phyloP scores from a whole-genome alignment of 768 basidiomycete genomes.

The Glaciozyma martinii region DNA sequence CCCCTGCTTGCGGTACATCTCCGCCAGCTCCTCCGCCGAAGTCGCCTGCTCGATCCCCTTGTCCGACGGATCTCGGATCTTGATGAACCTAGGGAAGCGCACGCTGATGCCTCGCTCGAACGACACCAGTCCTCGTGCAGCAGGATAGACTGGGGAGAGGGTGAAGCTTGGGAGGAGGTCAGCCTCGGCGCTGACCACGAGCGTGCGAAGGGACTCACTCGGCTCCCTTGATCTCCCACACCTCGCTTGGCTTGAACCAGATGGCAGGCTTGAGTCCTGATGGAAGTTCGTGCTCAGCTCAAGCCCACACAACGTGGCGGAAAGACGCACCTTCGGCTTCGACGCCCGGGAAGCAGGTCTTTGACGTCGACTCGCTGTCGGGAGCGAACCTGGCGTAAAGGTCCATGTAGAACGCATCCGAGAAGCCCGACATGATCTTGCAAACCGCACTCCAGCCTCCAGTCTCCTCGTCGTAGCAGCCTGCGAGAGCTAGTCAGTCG shows the following conservation, averaged over 20 bases:
- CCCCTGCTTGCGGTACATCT: slow-evolving; percentile 56
- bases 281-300: slow-evolving; percentile 22
- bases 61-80: slow-evolving; percentile 53
- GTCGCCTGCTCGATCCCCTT: slow-evolving; percentile 65
- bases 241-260: slow-evolving; percentile 43
- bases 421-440: slow-evolving; percentile 90
- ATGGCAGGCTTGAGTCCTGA: slow-evolving; percentile 40
- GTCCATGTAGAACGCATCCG: slow-evolving; percentile 49
- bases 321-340: slow-evolving; percentile 21
- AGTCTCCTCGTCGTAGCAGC: slow-evolving; percentile 22
- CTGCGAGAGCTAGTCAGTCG: neutral
- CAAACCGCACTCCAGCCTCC: slow-evolving; percentile 51
- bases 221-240: slow-evolving; percentile 66
- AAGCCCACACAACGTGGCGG: slow-evolving; percentile 48
- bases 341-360: slow-evolving; percentile 5
- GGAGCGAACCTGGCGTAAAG: slow-evolving; percentile 60
- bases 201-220: slow-evolving; percentile 35
- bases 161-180: slow-evolving; percentile 16
- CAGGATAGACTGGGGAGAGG: slow-evolving; percentile 64
- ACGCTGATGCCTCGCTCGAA: slow-evolving; percentile 63
- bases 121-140: slow-evolving; percentile 58
- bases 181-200: neutral
- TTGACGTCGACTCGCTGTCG: slow-evolving; percentile 49
- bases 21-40: slow-evolving; percentile 58
- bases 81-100: slow-evolving; percentile 80